Conservation (phyloP, 345 rosid species). For the Brassica juncea region DNA sequence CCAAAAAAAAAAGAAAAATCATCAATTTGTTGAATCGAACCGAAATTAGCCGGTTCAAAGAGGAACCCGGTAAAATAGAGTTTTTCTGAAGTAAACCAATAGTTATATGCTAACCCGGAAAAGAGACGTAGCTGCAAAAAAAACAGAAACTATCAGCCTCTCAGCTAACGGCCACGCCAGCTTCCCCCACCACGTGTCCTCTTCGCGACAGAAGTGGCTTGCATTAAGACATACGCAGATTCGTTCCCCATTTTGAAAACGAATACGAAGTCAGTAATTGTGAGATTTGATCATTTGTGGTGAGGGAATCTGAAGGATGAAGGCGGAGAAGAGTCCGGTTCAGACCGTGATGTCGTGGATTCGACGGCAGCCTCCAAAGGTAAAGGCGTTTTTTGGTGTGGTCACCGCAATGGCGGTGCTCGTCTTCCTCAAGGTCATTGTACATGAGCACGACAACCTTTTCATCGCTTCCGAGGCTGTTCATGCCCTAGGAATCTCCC, state of each 20-base stretch:
- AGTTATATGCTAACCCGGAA: not conserved
- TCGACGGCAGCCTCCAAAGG: constrained; percentile 79
- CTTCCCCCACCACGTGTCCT: constrained; percentile 41
- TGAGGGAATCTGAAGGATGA: constrained; percentile 34
- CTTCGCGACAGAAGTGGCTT: constrained; percentile 28
- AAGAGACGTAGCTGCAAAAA: not conserved
- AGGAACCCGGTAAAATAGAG: not conserved
- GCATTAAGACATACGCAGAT: constrained; percentile 15
- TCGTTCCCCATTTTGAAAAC: not conserved
- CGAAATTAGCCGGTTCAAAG: too few relatives aligned
- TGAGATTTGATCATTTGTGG: not conserved
- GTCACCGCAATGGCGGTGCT: constrained; percentile 60
- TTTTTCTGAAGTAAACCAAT: too few relatives aligned
- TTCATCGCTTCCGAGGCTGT: constrained; percentile 87
- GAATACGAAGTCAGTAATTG: constrained; percentile 35
- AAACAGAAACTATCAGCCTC: constrained; percentile 24
- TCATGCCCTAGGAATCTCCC: constrained; percentile 73
- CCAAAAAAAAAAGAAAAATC: not conserved
- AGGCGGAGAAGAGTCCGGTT: constrained; percentile 59
- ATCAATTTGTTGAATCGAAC: too few relatives aligned
- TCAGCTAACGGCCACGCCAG: constrained; percentile 18
- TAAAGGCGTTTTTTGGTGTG: constrained; percentile 62
- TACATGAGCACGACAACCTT: constrained; percentile 84
- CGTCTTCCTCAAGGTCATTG: constrained; percentile 67
- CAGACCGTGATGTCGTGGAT: constrained; percentile 64